These are phyloP conservation scores for Diplocarpon rosae DNA, from an alignment of 2,329 filamentous ascomycete genomes.

Conservation along the genomic window DNA sequence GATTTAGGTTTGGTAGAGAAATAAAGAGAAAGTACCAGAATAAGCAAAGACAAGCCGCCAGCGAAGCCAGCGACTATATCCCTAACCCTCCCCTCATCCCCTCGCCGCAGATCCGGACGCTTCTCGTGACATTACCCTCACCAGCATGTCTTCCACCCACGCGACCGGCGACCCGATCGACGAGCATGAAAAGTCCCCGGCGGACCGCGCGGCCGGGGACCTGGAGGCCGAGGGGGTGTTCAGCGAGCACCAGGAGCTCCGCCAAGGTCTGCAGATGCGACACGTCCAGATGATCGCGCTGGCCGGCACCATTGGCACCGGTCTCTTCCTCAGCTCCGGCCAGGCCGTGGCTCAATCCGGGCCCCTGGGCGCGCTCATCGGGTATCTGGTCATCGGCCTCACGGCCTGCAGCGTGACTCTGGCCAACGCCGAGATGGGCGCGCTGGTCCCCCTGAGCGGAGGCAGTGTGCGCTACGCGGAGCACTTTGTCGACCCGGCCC, in stretches of 20 bases:
- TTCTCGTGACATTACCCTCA: too few relatives aligned
- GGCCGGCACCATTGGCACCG: slow-evolving; percentile 35
- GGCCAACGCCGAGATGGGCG: slow-evolving; percentile 8
- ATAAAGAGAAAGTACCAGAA: too few relatives aligned
- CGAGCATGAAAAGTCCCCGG: neutral
- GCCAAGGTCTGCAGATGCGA: slow-evolving; percentile 32
- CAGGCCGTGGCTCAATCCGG: slow-evolving; percentile 40
- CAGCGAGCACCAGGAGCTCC: slow-evolving; percentile 1
- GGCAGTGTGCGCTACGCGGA: slow-evolving; percentile 29
- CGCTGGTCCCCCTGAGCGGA: slow-evolving; percentile 37
- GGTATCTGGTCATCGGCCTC: slow-evolving; percentile 19
- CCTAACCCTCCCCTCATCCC: too few relatives aligned
- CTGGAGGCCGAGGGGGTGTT: neutral
- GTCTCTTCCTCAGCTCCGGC: slow-evolving; percentile 30
- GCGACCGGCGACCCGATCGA: neutral
- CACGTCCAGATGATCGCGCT: slow-evolving; percentile 35
- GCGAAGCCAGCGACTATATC: too few relatives aligned
- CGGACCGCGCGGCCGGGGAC: neutral
- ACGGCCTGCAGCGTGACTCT: neutral
- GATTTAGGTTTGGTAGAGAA: too few relatives aligned
- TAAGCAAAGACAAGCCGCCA: too few relatives aligned
- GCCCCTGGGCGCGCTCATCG: slow-evolving; percentile 38
- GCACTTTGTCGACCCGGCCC: slow-evolving; percentile 30
- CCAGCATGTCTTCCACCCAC: neutral
- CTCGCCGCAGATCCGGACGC: too few relatives aligned